A percentile compares a stretch with the other conserved stretches of the same genome.
phyloP scores from a whole-genome alignment of 75 land plant species.

The Selaginella moellendorffii region DNA sequence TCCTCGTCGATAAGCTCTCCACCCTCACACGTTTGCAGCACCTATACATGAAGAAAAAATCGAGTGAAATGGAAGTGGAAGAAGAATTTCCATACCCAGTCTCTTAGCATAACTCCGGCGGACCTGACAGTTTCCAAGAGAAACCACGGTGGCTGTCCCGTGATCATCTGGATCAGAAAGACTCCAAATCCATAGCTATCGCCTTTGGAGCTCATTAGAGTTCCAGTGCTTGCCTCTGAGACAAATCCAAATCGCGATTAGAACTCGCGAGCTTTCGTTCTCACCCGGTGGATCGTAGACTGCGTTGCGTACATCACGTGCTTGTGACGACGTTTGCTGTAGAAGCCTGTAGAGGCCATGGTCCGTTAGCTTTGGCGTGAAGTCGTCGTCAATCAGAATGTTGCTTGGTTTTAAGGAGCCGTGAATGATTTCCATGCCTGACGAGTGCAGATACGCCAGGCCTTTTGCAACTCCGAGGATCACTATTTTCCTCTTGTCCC shows the following conservation, averaged over 20 bases:
- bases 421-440: slow-evolving; percentile 8
- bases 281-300: background rate
- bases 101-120: background rate
- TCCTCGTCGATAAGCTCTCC: background rate
- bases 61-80: background rate
- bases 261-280: background rate
- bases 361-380: slow-evolving; percentile 12
- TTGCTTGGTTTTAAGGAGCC: slow-evolving; percentile 11
- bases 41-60: background rate
- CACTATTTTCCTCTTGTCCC: slow-evolving; percentile 12
- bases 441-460: slow-evolving; percentile 6
- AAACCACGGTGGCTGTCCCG: background rate
- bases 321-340: background rate
- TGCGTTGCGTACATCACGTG: background rate
- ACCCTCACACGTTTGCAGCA: background rate
- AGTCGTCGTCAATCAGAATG: slow-evolving; percentile 11
- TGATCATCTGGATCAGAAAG: slow-evolving; percentile 1
- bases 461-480: slow-evolving; percentile 9
- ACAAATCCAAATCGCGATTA: background rate
- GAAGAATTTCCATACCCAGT: background rate
- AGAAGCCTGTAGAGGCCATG: background rate
- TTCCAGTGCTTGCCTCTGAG: background rate
- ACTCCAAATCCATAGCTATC: slow-evolving; percentile 3
- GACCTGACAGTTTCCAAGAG: background rate
- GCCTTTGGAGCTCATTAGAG: background rate